phyloP scores from a whole-genome alignment of 768 basidiomycete species.

The Lentinula lateritia region DNA sequence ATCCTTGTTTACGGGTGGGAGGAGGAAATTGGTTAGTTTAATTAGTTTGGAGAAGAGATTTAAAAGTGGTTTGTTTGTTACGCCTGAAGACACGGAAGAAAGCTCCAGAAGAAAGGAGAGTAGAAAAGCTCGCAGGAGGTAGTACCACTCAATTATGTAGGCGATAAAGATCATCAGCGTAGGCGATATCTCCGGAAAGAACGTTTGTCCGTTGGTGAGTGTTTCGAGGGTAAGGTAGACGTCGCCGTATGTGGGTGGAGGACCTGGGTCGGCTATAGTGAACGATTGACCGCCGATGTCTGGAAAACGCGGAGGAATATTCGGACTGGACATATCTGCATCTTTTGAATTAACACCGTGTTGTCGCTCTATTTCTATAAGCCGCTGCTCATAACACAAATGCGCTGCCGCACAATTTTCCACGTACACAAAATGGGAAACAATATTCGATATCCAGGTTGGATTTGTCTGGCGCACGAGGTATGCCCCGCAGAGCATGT shows the following conservation, averaged over 20 bases:
- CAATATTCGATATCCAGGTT: conserved; percentile 51
- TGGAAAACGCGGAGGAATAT: conserved; percentile 25
- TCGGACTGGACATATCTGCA: conserved; percentile 1
- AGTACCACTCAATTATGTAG: conserved; percentile 50
- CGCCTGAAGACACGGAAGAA: too few relatives aligned
- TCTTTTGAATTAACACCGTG: too few relatives aligned
- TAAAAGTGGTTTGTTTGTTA: too few relatives aligned
- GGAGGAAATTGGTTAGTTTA: conserved; percentile 20
- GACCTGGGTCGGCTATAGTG: conserved; percentile 59
- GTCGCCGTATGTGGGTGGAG: conserved; percentile 59
- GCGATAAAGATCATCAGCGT: conserved; percentile 64
- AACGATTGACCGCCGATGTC: conserved; percentile 76
- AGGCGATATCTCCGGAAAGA: conserved; percentile 51
- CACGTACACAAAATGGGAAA: conserved; percentile 68
- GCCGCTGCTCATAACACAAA: conserved; percentile 65
- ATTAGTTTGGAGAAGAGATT: not conserved
- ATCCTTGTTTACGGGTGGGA: conserved; percentile 41
- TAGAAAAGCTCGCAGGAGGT: conserved; percentile 30
- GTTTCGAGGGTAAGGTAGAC: conserved; percentile 49
- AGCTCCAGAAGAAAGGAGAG: too few relatives aligned
- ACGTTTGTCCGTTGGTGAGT: conserved; percentile 50
- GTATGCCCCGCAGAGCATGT: conserved; percentile 61
- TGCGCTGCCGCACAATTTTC: conserved; percentile 75
- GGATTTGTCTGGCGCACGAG: conserved; percentile 55
- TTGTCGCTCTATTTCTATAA: conserved; percentile 41